Base-by-base conservation (phyloP, 495 filamentous ascomycete species). In the Lophiostoma macrostomum region DNA sequence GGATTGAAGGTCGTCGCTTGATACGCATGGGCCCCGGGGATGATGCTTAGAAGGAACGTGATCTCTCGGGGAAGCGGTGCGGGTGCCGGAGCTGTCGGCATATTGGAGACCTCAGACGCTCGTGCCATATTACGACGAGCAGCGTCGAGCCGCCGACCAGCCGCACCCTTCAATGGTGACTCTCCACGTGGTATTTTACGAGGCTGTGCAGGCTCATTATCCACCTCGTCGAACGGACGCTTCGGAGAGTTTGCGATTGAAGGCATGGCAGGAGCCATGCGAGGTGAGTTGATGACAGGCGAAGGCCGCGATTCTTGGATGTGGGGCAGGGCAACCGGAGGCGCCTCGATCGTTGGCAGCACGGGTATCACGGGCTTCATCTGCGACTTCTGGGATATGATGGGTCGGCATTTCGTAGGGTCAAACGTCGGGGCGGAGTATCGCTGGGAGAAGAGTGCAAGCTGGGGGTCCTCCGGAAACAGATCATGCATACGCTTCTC, bases 401-500 rank as follows among this genome's bases (percentile, higher is more conserved):
- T 85, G n/a, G 87, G 82, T 16, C 82, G 87, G 34, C 87, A 80
- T 1, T 78, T 75, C 31, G 87, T 88, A 6, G 90, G 93, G 60
- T 90, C 82, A 64, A 91, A 90, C 18, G 66, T 68, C 14, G 77
- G 73, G 4, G 76, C 77, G 5, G 83, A 74, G 65, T 84, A 96
- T 36, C 93, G 83, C 44, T 83, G 79, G 2, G 82, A 76, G 68
- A 97, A 98, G 25, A 79, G 79, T 4, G 76, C 66, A 22, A 96
- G 74, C 19, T 81, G 82, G 14, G 88, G 84, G 53, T 96, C 91
- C 52, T 90, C 86, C 14, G 90, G 90, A 66, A 86, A 97, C 1
- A 96, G 76, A 65, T 96, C 90, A 19, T 78, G 76, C 91, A 97
- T 96, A 24, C 93, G 85, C 64, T 80, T 85, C 66, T 98, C 93